These are phyloP conservation scores for Tetrapisispora nanseiensis DNA, from an alignment of 805 yeast genomes.

Conservation along the genomic window DNA sequence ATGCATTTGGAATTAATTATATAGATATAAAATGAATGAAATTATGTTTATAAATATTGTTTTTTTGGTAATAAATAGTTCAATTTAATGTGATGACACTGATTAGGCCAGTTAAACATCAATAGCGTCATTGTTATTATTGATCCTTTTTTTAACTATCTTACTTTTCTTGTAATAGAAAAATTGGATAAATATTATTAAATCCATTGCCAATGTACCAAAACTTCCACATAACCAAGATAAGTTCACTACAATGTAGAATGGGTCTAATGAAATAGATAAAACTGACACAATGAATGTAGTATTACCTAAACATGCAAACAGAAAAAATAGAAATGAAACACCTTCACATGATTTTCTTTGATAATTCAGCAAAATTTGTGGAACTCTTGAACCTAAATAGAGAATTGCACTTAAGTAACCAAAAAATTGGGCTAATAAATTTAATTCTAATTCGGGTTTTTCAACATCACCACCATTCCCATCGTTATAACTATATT, in stretches of 20 bases:
- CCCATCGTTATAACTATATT: constrained; percentile 24
- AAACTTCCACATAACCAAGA: constrained; percentile 89
- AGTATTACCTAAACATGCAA: constrained; percentile 90
- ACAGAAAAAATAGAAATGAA: constrained; percentile 83
- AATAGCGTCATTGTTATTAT: too few species aligned
- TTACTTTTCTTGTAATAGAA: constrained; percentile 47
- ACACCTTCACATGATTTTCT: constrained; percentile 93
- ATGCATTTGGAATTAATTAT: neutral
- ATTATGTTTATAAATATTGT: too few species aligned
- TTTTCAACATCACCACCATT: constrained; percentile 9
- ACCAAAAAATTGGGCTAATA: constrained; percentile 81
- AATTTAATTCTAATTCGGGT: constrained; percentile 51
- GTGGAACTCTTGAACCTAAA: constrained; percentile 87
- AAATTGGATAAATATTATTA: constrained; percentile 76
- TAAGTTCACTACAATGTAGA: constrained; percentile 69
- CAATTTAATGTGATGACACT: too few species aligned
- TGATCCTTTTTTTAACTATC: neutral
- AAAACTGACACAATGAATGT: constrained; percentile 84
- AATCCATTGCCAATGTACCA: constrained; percentile 79
- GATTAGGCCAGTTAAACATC: neutral
- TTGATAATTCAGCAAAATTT: constrained; percentile 71
- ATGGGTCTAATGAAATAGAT: constrained; percentile 57
- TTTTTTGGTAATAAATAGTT: too few species aligned
- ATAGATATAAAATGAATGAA: neutral
- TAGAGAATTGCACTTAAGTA: constrained; percentile 63